Evolutionary conservation across 768 basidiomycete species (phyloP).

Genomic region (Tylopilus cervinicoccineus): DNA sequence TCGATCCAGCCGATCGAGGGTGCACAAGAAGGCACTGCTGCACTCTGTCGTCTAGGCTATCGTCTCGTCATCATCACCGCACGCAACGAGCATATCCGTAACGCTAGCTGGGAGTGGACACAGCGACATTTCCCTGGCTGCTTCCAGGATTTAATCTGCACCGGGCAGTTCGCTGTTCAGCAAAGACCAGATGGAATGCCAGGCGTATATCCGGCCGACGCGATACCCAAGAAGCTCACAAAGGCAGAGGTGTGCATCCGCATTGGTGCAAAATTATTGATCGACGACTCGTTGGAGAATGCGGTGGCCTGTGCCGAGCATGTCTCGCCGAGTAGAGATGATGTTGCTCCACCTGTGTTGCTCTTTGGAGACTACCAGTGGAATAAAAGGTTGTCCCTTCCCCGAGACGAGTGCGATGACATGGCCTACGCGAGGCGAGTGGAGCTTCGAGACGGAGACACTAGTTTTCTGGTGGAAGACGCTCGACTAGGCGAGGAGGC

Average conservation of each 20-base stretch:
- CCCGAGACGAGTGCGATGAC: conserved; percentile 44
- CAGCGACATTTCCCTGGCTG: conserved; percentile 59
- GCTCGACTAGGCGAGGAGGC: conserved; percentile 25
- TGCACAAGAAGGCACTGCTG: conserved; percentile 53
- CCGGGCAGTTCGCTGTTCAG: conserved; percentile 62
- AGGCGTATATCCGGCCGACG: conserved; percentile 29
- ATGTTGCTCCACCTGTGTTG: conserved; percentile 49
- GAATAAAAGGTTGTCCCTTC: conserved; percentile 57
- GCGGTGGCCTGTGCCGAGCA: conserved; percentile 52
- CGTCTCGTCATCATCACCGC: conserved; percentile 74
- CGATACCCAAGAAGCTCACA: conserved; percentile 48
- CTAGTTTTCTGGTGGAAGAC: conserved; percentile 56
- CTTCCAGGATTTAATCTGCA: conserved; percentile 65
- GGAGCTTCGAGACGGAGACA: conserved; percentile 40
- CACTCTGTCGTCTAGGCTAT: conserved; percentile 60
- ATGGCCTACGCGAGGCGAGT: conserved; percentile 51
- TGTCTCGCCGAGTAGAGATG: conserved; percentile 7
- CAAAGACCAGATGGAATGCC: conserved; percentile 26
- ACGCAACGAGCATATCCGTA: conserved; percentile 50
- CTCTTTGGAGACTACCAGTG: conserved; percentile 77
- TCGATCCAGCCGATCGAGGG: conserved; percentile 53
- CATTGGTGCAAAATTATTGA: conserved; percentile 59
- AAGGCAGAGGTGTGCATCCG: conserved; percentile 73
- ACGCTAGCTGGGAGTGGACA: conserved; percentile 65
- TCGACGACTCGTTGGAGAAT: conserved; percentile 83